A percentile compares a stretch with the other conserved stretches of the same genome.
These are phyloP conservation scores for Malus hybrid DNA, from an alignment of 331 rosid genomes.

Conservation along the genomic window DNA sequence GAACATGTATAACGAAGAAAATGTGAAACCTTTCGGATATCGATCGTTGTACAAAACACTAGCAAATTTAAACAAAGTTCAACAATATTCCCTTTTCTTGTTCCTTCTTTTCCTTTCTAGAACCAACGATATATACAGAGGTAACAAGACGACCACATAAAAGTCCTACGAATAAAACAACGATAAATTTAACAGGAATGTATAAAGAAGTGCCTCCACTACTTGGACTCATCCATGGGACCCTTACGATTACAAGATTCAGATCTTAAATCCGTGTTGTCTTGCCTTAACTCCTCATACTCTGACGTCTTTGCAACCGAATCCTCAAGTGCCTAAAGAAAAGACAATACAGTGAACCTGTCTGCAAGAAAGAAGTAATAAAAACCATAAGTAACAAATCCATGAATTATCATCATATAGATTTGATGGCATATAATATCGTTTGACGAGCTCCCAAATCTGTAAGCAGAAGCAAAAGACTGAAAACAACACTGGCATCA, in stretches of 20 bases:
- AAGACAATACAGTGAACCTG: conserved; percentile 81
- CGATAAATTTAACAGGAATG: background rate
- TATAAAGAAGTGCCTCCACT: conserved; percentile 14
- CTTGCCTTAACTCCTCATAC: conserved; percentile 53
- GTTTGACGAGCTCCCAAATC: background rate
- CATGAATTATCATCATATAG: background rate
- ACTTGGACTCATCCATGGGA: conserved; percentile 72
- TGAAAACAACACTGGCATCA: background rate
- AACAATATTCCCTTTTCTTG: background rate
- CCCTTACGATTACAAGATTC: conserved; percentile 51
- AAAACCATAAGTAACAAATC: background rate
- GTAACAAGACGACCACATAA: background rate
- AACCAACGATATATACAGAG: background rate
- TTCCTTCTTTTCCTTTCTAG: background rate
- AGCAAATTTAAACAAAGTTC: background rate
- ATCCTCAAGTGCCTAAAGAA: conserved; percentile 93
- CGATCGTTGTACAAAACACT: background rate
- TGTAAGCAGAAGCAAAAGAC: background rate
- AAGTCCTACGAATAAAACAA: background rate
- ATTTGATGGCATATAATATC: background rate
- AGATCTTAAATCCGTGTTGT: conserved; percentile 61
- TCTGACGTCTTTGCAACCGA: conserved; percentile 44
- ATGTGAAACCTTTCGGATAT: no score
- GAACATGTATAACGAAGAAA: background rate
- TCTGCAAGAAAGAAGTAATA: conserved; percentile 38